Base-by-base conservation (phyloP, 148 eudicot genomes). In the Heliosperma pusillum region DNA sequence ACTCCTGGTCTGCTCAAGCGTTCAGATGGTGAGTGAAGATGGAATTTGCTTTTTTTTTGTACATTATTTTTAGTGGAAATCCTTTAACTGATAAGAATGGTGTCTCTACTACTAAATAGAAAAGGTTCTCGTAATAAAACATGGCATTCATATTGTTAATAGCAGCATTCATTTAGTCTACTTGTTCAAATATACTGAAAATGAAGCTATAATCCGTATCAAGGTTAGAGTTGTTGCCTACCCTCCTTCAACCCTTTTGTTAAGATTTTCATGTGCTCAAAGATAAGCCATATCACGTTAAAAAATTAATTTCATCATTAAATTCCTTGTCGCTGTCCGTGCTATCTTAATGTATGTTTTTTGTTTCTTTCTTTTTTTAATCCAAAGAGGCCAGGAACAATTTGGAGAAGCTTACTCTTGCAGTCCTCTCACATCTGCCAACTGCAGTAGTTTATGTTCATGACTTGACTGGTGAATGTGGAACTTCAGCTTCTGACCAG, bases 401-500 rank as follows among this genome's bases (percentile, higher is more conserved):
- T 81, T 80, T 95, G 80, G 99, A 95, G 78, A 95, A 89, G 86
- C 82, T 95, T 79, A 95, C 99, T 27, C 94, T 95, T 78, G 99
- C 99, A 75, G 99, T 95, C 73, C 96, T 95, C 69, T 80, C 93
- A 56, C 97, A 95, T 87, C 80, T 95, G 85, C 97, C 99, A 66
- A 95, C 99, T 79, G 99, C 99, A 20, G 92, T 95, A 68, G 84
- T 95, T 36, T 95, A 84, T 87, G 97, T 95, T 78, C 99, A 95
- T 79, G 99, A 95, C 81, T 85, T 95, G 70, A 76, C 99, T 30
- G 99, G 99, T 85, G 94, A 92, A 90, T 95, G 99, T 81, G 99
- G 99, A 55, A 92, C 88, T 72, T 89, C 93, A 75, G 82, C 92
- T 42, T 84, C 99, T 68, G 97, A 95, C 76, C 97, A 95, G 97